These are phyloP conservation scores for Ascochyta lentis DNA, from an alignment of 2,329 filamentous ascomycete genomes.

Conservation along the genomic window DNA sequence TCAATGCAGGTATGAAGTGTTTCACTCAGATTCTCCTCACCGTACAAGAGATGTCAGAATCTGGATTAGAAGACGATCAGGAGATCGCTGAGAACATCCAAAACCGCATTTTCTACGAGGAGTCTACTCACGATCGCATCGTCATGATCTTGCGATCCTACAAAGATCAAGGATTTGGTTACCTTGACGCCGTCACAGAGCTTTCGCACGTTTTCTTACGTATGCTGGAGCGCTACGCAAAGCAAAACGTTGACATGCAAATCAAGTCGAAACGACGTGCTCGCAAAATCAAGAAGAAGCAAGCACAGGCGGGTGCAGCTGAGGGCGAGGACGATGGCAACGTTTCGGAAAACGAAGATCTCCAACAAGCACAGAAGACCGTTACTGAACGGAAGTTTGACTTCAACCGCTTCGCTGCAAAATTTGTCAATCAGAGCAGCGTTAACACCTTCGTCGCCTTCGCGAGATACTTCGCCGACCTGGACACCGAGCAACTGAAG, in stretches of 20 bases:
- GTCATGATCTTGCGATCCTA: slow-evolving; percentile 82
- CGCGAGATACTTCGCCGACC: slow-evolving; percentile 78
- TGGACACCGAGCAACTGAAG: slow-evolving; percentile 82
- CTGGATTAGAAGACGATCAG: slow-evolving; percentile 86
- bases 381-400: slow-evolving; percentile 91
- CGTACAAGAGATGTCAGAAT: slow-evolving; percentile 89
- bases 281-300: slow-evolving; percentile 73
- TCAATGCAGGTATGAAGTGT: slow-evolving; percentile 88
- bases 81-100: slow-evolving; percentile 98
- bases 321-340: slow-evolving; percentile 64
- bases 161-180: slow-evolving; percentile 92
- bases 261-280: slow-evolving; percentile 80
- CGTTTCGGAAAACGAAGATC: slow-evolving; percentile 68
- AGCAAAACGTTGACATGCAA: slow-evolving; percentile 93
- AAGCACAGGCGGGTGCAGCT: slow-evolving; percentile 54
- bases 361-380: slow-evolving; percentile 71
- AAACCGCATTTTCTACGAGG: slow-evolving; percentile 97
- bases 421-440: slow-evolving; percentile 83
- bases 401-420: slow-evolving; percentile 80
- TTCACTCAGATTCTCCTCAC: slow-evolving; percentile 94
- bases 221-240: slow-evolving; percentile 90
- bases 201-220: slow-evolving; percentile 89
- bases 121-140: slow-evolving; percentile 88
- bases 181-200: slow-evolving; percentile 90
- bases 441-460: slow-evolving; percentile 89